These are phyloP conservation scores for Lactarius indigo DNA, from an alignment of 768 basidiomycete species.

Conservation along the genomic window DNA sequence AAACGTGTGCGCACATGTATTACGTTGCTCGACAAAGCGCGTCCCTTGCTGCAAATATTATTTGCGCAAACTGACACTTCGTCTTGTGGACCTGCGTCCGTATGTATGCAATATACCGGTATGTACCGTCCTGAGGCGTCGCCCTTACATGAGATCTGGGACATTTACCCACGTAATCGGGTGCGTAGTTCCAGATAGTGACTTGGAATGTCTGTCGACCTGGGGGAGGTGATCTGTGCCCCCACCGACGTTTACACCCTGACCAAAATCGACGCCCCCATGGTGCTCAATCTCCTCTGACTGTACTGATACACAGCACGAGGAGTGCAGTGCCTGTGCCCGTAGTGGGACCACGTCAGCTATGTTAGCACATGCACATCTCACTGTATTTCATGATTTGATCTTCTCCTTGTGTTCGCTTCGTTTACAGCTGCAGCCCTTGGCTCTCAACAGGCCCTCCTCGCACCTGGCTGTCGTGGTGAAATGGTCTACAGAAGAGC, in stretches of 20 bases:
- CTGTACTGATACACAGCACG: neutral
- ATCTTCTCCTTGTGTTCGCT: neutral
- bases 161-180: slow-evolving; percentile 5
- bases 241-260: no score
- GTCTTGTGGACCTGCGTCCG: slow-evolving; percentile 40
- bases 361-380: neutral
- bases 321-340: neutral
- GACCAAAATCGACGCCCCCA: neutral
- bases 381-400: neutral
- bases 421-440: neutral
- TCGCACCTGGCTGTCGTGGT: slow-evolving; percentile 3
- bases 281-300: neutral
- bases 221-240: no score
- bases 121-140: slow-evolving; percentile 12
- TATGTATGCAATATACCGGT: slow-evolving; percentile 55
- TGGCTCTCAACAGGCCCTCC: neutral
- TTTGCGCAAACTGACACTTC: neutral
- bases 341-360: neutral
- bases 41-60: slow-evolving; percentile 10
- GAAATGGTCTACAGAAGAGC: slow-evolving; percentile 12
- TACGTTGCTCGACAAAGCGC: slow-evolving; percentile 48
- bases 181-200: no score
- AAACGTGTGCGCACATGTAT: slow-evolving; percentile 37
- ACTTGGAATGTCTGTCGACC: no score
- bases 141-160: neutral